Percentiles rank a stretch among this genome's conserved stretches.
phyloP scores from a whole-genome alignment of 139 green algal genomes.

The Edaphochlamys debaryana region DNA sequence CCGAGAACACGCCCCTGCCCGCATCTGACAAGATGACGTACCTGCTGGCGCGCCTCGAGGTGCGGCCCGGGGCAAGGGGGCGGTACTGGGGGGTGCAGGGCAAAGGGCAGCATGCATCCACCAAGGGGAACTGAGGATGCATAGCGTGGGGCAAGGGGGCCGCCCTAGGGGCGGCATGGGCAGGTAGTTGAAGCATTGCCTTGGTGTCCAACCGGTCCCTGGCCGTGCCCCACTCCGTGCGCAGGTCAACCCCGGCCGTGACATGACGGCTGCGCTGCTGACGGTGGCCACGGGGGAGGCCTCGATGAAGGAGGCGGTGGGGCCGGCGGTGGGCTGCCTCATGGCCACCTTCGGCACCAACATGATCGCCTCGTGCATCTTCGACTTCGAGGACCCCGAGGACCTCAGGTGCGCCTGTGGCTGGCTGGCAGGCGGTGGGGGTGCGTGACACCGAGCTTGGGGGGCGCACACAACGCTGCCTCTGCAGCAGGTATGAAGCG shows the following conservation, averaged over 20 bases:
- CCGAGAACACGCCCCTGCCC: slow-evolving; percentile 72
- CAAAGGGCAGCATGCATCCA: no score
- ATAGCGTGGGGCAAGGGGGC: no score
- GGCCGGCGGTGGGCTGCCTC: slow-evolving; percentile 75
- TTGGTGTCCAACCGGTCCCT: no score
- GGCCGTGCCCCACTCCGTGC: no score
- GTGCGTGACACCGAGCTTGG: no score
- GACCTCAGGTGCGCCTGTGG: slow-evolving; percentile 55
- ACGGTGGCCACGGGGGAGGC: slow-evolving; percentile 48
- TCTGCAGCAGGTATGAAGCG: no score
- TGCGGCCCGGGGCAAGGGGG: background rate
- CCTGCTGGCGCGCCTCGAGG: slow-evolving; percentile 68
- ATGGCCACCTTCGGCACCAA: slow-evolving; percentile 81
- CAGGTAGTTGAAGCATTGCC: no score
- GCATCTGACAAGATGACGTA: slow-evolving; percentile 78
- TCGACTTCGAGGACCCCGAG: slow-evolving; percentile 74
- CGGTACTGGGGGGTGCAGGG: no score
- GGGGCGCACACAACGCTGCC: no score
- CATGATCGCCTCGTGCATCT: slow-evolving; percentile 80
- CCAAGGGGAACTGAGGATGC: no score
- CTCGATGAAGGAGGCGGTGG: slow-evolving; percentile 67
- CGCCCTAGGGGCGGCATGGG: no score
- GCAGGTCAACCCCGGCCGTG: slow-evolving; percentile 25
- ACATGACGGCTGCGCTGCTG: slow-evolving; percentile 47
- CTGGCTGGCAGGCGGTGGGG: no score